Conservation (phyloP, 441 rosid species). For the Populus hybrid region DNA sequence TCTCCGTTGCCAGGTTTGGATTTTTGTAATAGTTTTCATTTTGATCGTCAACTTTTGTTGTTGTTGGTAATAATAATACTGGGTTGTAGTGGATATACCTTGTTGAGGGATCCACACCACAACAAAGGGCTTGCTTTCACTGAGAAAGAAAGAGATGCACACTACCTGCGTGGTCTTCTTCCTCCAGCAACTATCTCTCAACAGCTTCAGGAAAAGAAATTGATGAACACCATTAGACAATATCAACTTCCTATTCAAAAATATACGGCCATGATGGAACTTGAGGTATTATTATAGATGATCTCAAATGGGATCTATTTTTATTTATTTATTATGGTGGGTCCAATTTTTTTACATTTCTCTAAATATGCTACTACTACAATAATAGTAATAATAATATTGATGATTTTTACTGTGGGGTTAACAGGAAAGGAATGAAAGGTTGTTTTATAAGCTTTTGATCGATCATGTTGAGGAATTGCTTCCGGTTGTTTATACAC, state of each 20-base stretch:
- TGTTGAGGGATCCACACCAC: conserved; percentile 86
- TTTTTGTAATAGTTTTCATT: neutral
- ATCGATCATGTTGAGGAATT: conserved; percentile 90
- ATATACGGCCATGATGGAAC: conserved; percentile 83
- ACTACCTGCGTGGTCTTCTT: conserved; percentile 83
- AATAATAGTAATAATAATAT: too few relatives aligned
- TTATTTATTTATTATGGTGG: neutral
- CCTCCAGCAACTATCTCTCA: conserved; percentile 64
- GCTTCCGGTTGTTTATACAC: conserved; percentile 94
- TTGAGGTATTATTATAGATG: conserved; percentile 49
- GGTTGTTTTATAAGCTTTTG: conserved; percentile 86
- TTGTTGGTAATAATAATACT: neutral
- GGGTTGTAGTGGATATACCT: conserved; percentile 61
- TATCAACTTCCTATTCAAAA: conserved; percentile 82
- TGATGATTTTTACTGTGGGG: neutral
- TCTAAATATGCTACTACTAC: neutral
- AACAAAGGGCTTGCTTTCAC: conserved; percentile 86
- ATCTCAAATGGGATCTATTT: neutral
- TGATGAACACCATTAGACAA: conserved; percentile 73
- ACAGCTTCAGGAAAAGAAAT: conserved; percentile 80
- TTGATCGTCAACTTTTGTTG: neutral
- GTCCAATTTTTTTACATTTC: neutral
- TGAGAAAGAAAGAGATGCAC: conserved; percentile 87
- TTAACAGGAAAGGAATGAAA: conserved; percentile 81
- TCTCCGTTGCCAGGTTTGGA: conserved; percentile 68